Base-by-base conservation (phyloP, 176 grass and related monocot genomes). In the Oryza nivara region DNA sequence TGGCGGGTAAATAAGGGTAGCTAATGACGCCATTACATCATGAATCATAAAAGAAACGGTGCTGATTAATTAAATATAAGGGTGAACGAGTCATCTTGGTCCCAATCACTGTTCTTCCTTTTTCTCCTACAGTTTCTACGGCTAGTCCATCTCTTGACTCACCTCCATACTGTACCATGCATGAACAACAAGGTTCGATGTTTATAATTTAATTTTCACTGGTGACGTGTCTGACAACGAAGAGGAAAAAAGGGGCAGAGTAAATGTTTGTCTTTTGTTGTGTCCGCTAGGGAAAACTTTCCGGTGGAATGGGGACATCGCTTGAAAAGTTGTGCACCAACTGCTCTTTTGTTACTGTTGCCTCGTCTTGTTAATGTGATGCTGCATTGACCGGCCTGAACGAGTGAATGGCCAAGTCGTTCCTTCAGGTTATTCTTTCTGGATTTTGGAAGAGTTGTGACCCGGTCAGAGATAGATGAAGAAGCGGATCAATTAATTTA, bases 131-230 rank as follows among this genome's bases (percentile, higher is more conserved):
- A 14, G 48, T 79, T 86, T 65, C 68, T 7, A 20, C 19, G 1
- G 3, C 25, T 72, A 79, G 68, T 86, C 84, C 76, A 49, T 76
- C 20, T 20, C 63, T 26, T 26, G 72, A 26, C 72, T 9, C 67
- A 72, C 47, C 68, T 23, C 19, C 14, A 0, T 19, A 54, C 6
- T 40, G 6, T 40, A 6, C 35, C 35, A 36, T 36, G 35, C 35
- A 36, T 36, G 35, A 36, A 40, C 38, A 40, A 15, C 48, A 51
- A n/a, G 41, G 11, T 19, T 7, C 28, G 44, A 11, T 45, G 15
- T 83, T 83, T 3, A 65, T 14, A 47, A 47, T 7, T n/a, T 40
- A 40, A 40, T 40, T 54, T 54, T 28, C 47, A 3, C 47, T 34
- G 11, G 32, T 3, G 46, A 32, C 15, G 17, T 51, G 45, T 52